phyloP scores from a whole-genome alignment of 1,284 basidiomycete species.

The Pseudozyma flocculosa region DNA sequence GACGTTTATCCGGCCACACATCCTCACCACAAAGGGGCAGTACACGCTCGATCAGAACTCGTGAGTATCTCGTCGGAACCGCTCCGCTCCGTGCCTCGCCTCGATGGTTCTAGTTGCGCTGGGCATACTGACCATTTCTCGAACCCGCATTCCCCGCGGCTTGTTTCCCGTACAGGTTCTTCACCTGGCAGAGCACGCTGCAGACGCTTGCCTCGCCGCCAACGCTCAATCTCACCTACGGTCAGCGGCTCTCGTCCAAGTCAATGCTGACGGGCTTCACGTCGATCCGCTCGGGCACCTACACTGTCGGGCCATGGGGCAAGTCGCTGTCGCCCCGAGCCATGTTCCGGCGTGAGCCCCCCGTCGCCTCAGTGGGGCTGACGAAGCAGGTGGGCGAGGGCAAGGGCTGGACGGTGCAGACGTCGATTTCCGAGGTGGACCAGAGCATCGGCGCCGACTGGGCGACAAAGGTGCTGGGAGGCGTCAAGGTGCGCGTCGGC shows the following conservation, averaged over 20 bases:
- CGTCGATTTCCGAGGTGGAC: constrained; percentile 30
- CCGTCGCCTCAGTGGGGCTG: constrained; percentile 42
- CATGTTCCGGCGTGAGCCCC: constrained; percentile 31
- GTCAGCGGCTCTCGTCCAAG: constrained; percentile 56
- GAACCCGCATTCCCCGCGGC: too few relatives aligned
- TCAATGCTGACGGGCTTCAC: constrained; percentile 51
- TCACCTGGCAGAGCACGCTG: constrained; percentile 56
- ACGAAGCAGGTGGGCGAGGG: constrained; percentile 39
- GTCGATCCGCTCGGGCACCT: constrained; percentile 60
- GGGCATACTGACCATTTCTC: too few relatives aligned
- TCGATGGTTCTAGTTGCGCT: too few relatives aligned
- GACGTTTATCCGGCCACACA: constrained; percentile 60
- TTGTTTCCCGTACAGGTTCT: too few relatives aligned
- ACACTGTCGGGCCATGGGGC: constrained; percentile 60
- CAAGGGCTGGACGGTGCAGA: constrained; percentile 48
- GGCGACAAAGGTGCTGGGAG: constrained; percentile 58
- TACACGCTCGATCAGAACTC: constrained; percentile 60
- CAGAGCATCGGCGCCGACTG: constrained; percentile 58
- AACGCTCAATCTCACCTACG: constrained; percentile 60
- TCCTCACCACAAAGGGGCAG: constrained; percentile 59
- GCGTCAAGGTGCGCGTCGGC: constrained; percentile 61
- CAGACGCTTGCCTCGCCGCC: constrained; percentile 56
- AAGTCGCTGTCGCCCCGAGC: constrained; percentile 6
- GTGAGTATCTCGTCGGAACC: too few relatives aligned
- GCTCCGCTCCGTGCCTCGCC: constrained; percentile 1